Percentiles rank a stretch among this genome's conserved stretches.
phyloP scores from a whole-genome alignment of 1,284 basidiomycete genomes.

The Cryptococcus sp. region DNA sequence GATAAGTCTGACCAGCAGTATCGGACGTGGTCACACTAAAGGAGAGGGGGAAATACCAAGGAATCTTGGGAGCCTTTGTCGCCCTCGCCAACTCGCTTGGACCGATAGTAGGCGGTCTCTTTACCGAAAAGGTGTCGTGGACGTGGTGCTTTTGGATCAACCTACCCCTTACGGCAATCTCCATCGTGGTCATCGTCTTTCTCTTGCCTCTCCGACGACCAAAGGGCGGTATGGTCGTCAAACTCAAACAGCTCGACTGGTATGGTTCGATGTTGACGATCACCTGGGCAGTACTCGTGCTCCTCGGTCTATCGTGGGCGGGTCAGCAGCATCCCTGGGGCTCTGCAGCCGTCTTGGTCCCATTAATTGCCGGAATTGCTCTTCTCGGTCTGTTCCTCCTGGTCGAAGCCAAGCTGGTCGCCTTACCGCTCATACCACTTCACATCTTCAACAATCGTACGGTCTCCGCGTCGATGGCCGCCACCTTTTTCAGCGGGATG shows the following conservation, averaged over 20 bases:
- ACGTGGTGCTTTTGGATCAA: constrained; percentile 56
- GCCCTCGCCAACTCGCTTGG: constrained; percentile 42
- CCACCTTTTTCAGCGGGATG: constrained; percentile 61
- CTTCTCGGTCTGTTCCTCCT: constrained; percentile 58
- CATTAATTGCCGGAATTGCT: constrained; percentile 56
- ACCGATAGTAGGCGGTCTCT: constrained; percentile 44
- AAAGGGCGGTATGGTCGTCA: constrained; percentile 55
- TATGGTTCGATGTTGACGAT: constrained; percentile 58
- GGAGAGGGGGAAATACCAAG: constrained; percentile 49
- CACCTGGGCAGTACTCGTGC: constrained; percentile 57
- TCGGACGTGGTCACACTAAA: constrained; percentile 43
- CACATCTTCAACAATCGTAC: constrained; percentile 67
- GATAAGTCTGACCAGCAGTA: constrained; percentile 17
- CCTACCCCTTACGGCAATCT: constrained; percentile 55
- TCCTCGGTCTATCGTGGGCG: constrained; percentile 70
- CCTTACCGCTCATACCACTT: constrained; percentile 64
- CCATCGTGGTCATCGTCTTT: constrained; percentile 56
- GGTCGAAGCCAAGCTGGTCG: constrained; percentile 66
- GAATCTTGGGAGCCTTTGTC: constrained; percentile 39
- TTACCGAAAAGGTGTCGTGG: constrained; percentile 52
- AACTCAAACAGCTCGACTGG: constrained; percentile 66
- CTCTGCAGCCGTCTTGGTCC: constrained; percentile 59
- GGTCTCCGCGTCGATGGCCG: constrained; percentile 61
- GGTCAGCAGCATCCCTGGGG: constrained; percentile 64
- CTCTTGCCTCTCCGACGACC: constrained; percentile 63